These are phyloP conservation scores for Leccinum imitatum DNA, from an alignment of 768 basidiomycete species.

Conservation along the genomic window DNA sequence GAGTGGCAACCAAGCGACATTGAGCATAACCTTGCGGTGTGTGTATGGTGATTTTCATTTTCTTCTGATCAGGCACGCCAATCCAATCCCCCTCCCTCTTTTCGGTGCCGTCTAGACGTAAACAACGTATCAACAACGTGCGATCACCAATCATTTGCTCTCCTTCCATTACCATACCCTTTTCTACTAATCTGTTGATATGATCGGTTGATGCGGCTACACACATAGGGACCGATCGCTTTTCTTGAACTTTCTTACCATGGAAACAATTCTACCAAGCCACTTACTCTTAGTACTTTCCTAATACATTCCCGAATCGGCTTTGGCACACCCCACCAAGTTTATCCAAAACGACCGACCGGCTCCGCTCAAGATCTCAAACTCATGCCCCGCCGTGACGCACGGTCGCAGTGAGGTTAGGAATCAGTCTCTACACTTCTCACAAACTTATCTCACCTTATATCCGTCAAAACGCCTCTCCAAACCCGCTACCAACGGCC, in stretches of 20 bases:
- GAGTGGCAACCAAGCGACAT: constrained; percentile 18
- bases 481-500: constrained; percentile 17
- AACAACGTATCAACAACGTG: constrained; percentile 28
- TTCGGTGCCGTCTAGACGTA: constrained; percentile 35
- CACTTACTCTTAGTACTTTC: constrained; percentile 1
- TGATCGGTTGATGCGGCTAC: constrained; percentile 26
- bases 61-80: constrained; percentile 30
- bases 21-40: constrained; percentile 17
- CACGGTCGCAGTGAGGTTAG: constrained; percentile 20
- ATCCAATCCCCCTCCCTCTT: constrained; percentile 23
- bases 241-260: constrained; percentile 23
- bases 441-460: constrained; percentile 14
- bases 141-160: constrained; percentile 27
- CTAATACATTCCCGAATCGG: constrained; percentile 1
- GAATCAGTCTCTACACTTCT: not conserved
- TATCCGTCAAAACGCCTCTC: constrained; percentile 22
- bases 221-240: constrained; percentile 17
- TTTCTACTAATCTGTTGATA: constrained; percentile 21
- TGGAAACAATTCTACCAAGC: constrained; percentile 27
- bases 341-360: not conserved
- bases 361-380: constrained; percentile 9
- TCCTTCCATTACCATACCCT: constrained; percentile 21
- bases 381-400: constrained; percentile 1
- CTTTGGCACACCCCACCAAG: not conserved
- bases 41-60: constrained; percentile 23